phyloP scores from a whole-genome alignment of 2,329 filamentous ascomycete genomes.

The Fusarium pininemorale region DNA sequence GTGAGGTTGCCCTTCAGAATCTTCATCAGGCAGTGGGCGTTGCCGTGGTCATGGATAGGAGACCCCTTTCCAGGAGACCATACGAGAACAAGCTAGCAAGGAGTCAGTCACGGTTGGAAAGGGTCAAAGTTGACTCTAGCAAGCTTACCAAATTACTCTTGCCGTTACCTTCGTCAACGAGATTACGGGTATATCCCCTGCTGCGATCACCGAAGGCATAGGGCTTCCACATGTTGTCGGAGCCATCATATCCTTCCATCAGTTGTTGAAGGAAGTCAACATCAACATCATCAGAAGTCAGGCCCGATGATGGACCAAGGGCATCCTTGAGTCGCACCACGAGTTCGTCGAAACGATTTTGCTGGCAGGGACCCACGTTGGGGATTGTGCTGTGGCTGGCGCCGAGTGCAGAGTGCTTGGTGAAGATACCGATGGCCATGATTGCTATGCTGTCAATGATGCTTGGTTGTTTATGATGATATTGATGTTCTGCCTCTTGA shows the following conservation, averaged over 20 bases:
- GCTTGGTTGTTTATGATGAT: slow-evolving; percentile 19
- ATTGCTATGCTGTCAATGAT: slow-evolving; percentile 26
- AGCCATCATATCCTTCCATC: slow-evolving; percentile 79
- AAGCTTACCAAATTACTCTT: slow-evolving; percentile 75
- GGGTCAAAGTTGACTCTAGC: slow-evolving; percentile 10
- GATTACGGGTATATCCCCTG: slow-evolving; percentile 83
- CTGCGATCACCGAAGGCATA: slow-evolving; percentile 79
- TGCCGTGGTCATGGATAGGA: slow-evolving; percentile 88
- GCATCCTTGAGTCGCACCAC: slow-evolving; percentile 77
- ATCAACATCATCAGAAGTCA: slow-evolving; percentile 84
- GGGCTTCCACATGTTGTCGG: slow-evolving; percentile 74
- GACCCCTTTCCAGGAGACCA: slow-evolving; percentile 88
- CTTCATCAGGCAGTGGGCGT: slow-evolving; percentile 94
- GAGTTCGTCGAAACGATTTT: slow-evolving; percentile 71
- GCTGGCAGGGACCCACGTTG: slow-evolving; percentile 39
- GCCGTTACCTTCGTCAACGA: slow-evolving; percentile 88
- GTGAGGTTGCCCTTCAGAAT: slow-evolving; percentile 80
- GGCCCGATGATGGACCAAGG: slow-evolving; percentile 82
- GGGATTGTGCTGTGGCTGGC: slow-evolving; percentile 30
- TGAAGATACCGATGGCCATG: slow-evolving; percentile 50
- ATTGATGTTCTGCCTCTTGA: slow-evolving; percentile 9
- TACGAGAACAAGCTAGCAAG: slow-evolving; percentile 78
- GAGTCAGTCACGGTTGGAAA: slow-evolving; percentile 25
- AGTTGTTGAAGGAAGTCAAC: slow-evolving; percentile 73
- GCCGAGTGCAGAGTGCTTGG: slow-evolving; percentile 32